Conservation (phyloP, 1,284 basidiomycete genomes). For the Athelia psychrophila region DNA sequence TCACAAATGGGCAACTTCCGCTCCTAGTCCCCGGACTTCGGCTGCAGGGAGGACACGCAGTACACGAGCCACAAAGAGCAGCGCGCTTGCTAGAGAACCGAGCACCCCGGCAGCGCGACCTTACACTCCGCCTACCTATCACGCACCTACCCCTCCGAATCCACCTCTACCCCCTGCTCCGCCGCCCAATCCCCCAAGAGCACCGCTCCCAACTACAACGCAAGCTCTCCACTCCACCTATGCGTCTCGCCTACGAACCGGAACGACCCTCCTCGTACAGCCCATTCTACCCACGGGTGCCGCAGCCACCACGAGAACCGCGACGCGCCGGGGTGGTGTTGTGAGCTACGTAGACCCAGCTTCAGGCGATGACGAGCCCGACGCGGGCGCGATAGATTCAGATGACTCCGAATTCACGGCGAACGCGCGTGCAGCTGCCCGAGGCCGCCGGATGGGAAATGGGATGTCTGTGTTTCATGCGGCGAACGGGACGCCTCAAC, state of each 20-base stretch:
- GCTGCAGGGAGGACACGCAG: constrained; percentile 21
- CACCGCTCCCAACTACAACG: constrained; percentile 51
- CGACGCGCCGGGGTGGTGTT: constrained; percentile 58
- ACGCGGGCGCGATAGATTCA: constrained; percentile 74
- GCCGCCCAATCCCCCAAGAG: constrained; percentile 43
- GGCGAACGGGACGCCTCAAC: constrained; percentile 29
- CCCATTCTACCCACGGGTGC: constrained; percentile 64
- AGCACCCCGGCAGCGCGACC: constrained; percentile 26
- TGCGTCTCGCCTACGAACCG: constrained; percentile 89
- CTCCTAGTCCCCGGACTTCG: not conserved
- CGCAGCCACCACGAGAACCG: constrained; percentile 39
- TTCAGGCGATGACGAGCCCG: constrained; percentile 77
- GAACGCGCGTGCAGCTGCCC: constrained; percentile 38
- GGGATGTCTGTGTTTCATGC: constrained; percentile 34
- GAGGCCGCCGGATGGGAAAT: constrained; percentile 27
- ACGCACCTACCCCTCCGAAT: constrained; percentile 17
- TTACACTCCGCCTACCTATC: constrained; percentile 31
- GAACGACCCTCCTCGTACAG: constrained; percentile 87
- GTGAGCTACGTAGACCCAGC: constrained; percentile 90
- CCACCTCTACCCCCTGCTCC: constrained; percentile 15
- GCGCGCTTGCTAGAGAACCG: constrained; percentile 32
- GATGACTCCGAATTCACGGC: constrained; percentile 69
- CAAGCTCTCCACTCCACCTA: constrained; percentile 88
- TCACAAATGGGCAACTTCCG: constrained; percentile 52
- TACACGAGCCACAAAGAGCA: constrained; percentile 27